A percentile compares a stretch with the other conserved stretches of the same genome.
phyloP scores from a whole-genome alignment of 108 stramenopile genomes.

The Discostella stelligeroides region DNA sequence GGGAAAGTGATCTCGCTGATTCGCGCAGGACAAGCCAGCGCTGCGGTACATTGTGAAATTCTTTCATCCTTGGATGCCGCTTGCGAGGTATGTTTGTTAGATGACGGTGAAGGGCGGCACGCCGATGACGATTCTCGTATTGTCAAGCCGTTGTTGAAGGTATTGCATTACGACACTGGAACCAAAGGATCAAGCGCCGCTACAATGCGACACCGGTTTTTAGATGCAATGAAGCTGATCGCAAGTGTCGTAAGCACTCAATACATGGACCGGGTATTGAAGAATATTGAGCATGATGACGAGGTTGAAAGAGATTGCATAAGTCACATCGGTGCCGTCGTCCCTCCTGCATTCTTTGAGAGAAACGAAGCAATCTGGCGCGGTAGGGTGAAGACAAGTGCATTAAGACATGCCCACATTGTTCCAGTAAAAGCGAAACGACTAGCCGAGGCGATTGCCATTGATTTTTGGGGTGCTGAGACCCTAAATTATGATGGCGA shows the following conservation, averaged over 20 bases:
- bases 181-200: constrained; percentile 41
- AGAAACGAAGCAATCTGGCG: constrained; percentile 81
- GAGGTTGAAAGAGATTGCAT: constrained; percentile 26
- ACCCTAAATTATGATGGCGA: constrained; percentile 11
- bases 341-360: constrained; percentile 70
- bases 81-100: constrained; percentile 29
- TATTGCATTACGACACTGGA: constrained; percentile 72
- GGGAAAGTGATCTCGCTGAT: constrained; percentile 77
- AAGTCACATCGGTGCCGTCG: constrained; percentile 39
- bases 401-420: constrained; percentile 46
- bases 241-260: constrained; percentile 61
- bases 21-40: constrained; percentile 83
- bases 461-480: constrained; percentile 66
- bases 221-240: constrained; percentile 56
- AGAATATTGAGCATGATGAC: constrained; percentile 5
- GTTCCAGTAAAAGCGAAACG: constrained; percentile 54
- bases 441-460: constrained; percentile 58
- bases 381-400: constrained; percentile 60
- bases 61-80: constrained; percentile 62
- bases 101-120: constrained; percentile 23
- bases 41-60: constrained; percentile 74
- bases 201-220: constrained; percentile 48
- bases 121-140: constrained; percentile 10
- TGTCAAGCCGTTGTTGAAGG: constrained; percentile 51
- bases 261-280: constrained; percentile 32